Base-by-base conservation (phyloP, 2,329 filamentous ascomycete species). In the Ophioceras dolichostomum region DNA sequence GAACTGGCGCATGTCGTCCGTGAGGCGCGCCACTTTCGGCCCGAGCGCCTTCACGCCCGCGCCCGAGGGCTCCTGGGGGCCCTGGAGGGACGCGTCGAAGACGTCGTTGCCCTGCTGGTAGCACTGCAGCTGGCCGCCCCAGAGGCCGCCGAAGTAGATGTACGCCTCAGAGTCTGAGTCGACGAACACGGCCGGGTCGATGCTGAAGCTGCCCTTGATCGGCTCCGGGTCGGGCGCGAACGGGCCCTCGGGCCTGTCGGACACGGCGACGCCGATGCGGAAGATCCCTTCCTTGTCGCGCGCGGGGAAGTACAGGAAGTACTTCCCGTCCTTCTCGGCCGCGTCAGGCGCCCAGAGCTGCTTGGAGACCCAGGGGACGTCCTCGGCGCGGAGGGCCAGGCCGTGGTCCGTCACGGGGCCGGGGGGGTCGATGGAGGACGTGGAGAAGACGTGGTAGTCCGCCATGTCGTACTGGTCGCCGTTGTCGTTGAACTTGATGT, bases 401-500 rank as follows among this genome's bases (percentile, higher is more conserved):
- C 82, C 82, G 59, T 87, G 82, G 61, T 87, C 83, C 16, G 68
- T 77, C 3, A 86, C 79, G 14, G 65, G 62, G 42, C 67, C 68
- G 18, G 74, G 61, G 2, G 67, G 62, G 39, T 73, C 68, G 40
- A 73, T 58, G 20, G 61, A 63, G 10, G 56, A 47, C 19, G 60
- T 61, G 45, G 72, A 78, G 58, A 87, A 78, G 54, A 88, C 83
- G 57, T 87, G 82, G 67, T 88, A 88, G 63, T 88, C 83, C 39
- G 62, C 68, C 83, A 87, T 88, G 62, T 85, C 83, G 56, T 86
- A 87, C 55, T 87, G 83, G 60, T 86, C 82, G 52, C 83, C 83
- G 67, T 86, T 85, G 67, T 87, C 82, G 62, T 88, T 87, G 65
- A 81, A 79, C 40, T 70, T 40, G 55, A 85, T 83, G 56, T 76